phyloP scores from a whole-genome alignment of 371 early-diverging fungal genomes.

The Mortierella sp. region DNA sequence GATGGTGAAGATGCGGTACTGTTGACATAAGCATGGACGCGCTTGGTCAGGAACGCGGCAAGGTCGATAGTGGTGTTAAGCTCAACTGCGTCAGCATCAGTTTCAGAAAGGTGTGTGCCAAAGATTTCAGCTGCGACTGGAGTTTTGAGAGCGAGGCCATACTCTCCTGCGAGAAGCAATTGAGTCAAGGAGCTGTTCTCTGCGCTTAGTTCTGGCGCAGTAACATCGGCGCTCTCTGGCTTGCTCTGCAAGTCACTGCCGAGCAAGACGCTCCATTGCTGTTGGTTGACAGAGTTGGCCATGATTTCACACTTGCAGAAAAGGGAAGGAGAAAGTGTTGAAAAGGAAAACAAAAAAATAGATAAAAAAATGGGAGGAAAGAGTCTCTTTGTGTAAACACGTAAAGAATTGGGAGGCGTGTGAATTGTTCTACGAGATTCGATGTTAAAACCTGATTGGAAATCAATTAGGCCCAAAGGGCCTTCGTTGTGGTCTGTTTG shows the following conservation, averaged over 20 bases:
- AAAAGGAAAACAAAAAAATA: not conserved
- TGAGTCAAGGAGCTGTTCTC: constrained; percentile 31
- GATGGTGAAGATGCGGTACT: constrained; percentile 18
- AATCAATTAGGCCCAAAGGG: constrained; percentile 6
- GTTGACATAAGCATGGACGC: constrained; percentile 22
- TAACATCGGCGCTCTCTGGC: constrained; percentile 12
- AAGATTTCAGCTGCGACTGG: constrained; percentile 34
- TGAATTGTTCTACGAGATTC: constrained; percentile 17
- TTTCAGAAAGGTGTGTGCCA: constrained; percentile 35
- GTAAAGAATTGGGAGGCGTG: not conserved
- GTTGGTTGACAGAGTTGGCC: constrained; percentile 12
- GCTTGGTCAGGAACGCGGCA: constrained; percentile 31
- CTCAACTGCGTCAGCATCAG: constrained; percentile 25
- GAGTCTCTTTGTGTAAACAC: too few relatives aligned
- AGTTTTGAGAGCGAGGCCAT: constrained; percentile 40
- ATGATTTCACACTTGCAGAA: not conserved
- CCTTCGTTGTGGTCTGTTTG: constrained; percentile 1
- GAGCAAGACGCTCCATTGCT: constrained; percentile 49
- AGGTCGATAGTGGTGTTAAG: constrained; percentile 32
- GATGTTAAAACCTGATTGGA: constrained; percentile 13
- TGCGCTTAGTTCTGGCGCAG: constrained; percentile 5
- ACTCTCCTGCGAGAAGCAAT: constrained; percentile 48
- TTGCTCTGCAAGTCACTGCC: constrained; percentile 35
- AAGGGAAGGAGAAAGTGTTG: not conserved
- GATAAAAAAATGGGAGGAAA: constrained; percentile 2